Base-by-base conservation (phyloP, 305 asterid genomes). In the Ilex paraguariensis region DNA sequence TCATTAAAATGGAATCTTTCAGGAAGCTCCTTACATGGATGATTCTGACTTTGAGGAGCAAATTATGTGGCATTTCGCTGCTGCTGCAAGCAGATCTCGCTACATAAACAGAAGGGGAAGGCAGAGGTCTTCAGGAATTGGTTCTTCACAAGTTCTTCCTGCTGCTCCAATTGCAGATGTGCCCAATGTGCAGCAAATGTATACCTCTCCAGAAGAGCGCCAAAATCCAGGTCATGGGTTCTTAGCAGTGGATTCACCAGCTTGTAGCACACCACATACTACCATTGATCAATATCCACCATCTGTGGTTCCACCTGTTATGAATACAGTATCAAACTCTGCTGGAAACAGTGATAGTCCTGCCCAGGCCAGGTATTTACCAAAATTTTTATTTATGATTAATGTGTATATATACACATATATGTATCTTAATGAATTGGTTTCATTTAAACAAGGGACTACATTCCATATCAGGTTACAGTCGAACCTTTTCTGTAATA, bases 31-130 rank as follows among this genome's bases (percentile, higher is more conserved):
- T 60, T 60, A 48, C 33, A 53, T 50, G 57, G 68, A 64, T 59
- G 83, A 62, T 61, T 62, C 77, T 72, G 83, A 69, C 55, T 49
- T 66, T 45, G 84, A 79, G 63, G 82, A 75, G 68, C 72, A 64
- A 55, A 61, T 77, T 40, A 62, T 74, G 79, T 79, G 63, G 32
- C 89, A 69, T 40, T 74, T 82, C 71, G 78, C 84, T 72, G 73
- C 78, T 66, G 63, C 74, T 31, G 68, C 74, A 11, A 66, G 60
- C 75, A 71, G 77, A 65, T 82, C 79, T 49, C 81, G 73, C n/a
- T 67, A 32, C 63, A 61, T 72, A 46, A 59, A 67, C 62, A 73
- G 79, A 62, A 72, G 80, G 64, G 69, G 81, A 59, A 83, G 84
- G 72, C 80, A 75, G 54, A 66, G 32, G 48, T 52, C 74, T 70